Percentiles rank a stretch among this genome's conserved stretches.
Conservation (phyloP, 805 yeast genomes). For the Schwanniomyces vanrijiae region DNA sequence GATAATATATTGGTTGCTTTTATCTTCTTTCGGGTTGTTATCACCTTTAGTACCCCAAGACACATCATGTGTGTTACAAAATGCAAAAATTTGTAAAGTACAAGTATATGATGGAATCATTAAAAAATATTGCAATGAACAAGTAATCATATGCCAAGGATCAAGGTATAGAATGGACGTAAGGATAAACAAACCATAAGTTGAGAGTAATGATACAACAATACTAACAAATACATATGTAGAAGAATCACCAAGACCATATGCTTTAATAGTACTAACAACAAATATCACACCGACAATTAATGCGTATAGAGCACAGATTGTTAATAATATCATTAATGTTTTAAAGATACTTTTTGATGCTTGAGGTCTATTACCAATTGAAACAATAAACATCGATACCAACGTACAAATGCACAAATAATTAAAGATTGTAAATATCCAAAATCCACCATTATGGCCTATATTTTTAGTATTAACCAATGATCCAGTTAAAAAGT, state of each 20-base stretch:
- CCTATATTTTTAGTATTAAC: constrained; percentile 45
- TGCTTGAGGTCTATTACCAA: constrained; percentile 98
- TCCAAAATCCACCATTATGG: constrained; percentile 73
- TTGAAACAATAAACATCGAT: constrained; percentile 86
- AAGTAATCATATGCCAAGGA: constrained; percentile 94
- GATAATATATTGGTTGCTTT: constrained; percentile 78
- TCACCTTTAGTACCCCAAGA: constrained; percentile 99
- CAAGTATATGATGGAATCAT: constrained; percentile 91
- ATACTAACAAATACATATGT: constrained; percentile 66
- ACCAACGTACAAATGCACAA: constrained; percentile 78
- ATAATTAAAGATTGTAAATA: constrained; percentile 85
- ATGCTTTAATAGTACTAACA: constrained; percentile 45
- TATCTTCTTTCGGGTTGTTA: constrained; percentile 60
- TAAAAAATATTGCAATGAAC: constrained; percentile 83
- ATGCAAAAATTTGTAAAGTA: constrained; percentile 91
- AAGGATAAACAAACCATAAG: constrained; percentile 84
- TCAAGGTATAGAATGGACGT: constrained; percentile 86
- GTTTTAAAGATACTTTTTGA: constrained; percentile 75
- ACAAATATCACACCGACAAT: constrained; percentile 83
- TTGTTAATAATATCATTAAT: constrained; percentile 68
- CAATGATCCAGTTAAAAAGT: constrained; percentile 88
- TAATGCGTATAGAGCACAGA: constrained; percentile 81
- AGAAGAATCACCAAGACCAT: constrained; percentile 41
- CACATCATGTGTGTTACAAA: constrained; percentile 97
- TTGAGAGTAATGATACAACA: constrained; percentile 80